Base-by-base conservation (phyloP, 2,329 filamentous ascomycete genomes). In the Pseudogymnoascus sp. region DNA sequence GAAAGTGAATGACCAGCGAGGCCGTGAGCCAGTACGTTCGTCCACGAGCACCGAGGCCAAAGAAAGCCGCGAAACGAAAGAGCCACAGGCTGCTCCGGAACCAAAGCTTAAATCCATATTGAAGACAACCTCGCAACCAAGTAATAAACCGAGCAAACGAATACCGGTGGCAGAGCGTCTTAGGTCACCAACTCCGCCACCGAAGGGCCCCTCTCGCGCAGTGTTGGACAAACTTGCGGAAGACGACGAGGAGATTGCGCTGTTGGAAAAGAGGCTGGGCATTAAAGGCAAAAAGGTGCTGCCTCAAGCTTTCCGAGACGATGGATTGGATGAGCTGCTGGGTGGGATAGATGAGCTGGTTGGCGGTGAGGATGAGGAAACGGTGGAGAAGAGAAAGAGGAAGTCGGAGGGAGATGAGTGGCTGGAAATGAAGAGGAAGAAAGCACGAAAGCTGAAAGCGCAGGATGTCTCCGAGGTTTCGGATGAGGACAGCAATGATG, bases 201-300 rank as follows among this genome's bases (percentile, higher is more conserved):
- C 67, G 40, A 38, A 60, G n/a, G 65, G 62, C 11, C 50, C 72
- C 10, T 66, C 72, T 13, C 69, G 59, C 44, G 64, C 68, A 61
- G 78, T 86, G n/a, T 84, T 82, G 71, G 82, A 87, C 3, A 85
- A 83, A 68, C 78, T 97, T 4, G 87, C 84, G 0, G 81, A 90
- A 65, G 93, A 99, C 64, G 92, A 97, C 71, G 90, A 87, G 1
- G 91, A 96, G 69, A 97, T 99, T 68, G 88, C 88, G 19, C 87
- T 87, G 2, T 78, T 97, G 33, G 95, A 99, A 77, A 92, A 88
- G 74, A 96, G 90, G 71, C 78, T 99, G 2, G 93, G 95, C 0
- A 82, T 97, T 35, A 87, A 82, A 67, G 85, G 86, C 23, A 88
- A 88, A 65, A 96, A 91, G 71, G 87, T 84, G 33, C 75, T 91